Evolutionary conservation across 345 rosid species (phyloP).

Genomic region (Hypericum androsaemum): DNA sequence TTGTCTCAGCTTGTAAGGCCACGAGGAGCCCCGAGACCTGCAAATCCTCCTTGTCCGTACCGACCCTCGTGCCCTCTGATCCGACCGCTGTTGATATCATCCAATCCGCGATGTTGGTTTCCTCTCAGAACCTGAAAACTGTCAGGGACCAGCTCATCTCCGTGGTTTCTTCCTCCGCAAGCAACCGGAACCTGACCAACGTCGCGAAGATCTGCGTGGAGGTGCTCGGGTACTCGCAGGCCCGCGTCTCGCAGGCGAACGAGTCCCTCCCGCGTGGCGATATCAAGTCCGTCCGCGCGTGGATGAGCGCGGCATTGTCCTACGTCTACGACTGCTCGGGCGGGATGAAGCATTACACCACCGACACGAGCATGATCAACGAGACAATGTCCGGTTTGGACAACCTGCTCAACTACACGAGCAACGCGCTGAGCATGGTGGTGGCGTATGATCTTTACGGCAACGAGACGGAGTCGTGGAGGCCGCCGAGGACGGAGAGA

Average conservation of each 20-base stretch:
- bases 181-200: constrained; percentile 44
- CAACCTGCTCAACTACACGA: constrained; percentile 33
- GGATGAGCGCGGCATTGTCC: constrained; percentile 64
- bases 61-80: constrained; percentile 17
- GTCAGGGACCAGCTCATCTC: constrained; percentile 45
- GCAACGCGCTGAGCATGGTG: constrained; percentile 74
- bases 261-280: constrained; percentile 30
- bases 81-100: constrained; percentile 49
- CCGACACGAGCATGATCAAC: constrained; percentile 38
- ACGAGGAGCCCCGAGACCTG: constrained; percentile 52
- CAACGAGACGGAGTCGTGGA: constrained; percentile 38
- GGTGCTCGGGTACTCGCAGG: constrained; percentile 39
- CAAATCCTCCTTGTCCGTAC: constrained; percentile 25
- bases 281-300: constrained; percentile 65
- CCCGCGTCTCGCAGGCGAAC: constrained; percentile 34
- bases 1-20: constrained; percentile 51
- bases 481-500: constrained; percentile 60
- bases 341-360: constrained; percentile 48
- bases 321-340: constrained; percentile 77
- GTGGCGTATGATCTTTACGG: constrained; percentile 50
- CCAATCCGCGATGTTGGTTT: constrained; percentile 51
- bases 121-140: constrained; percentile 42
- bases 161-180: constrained; percentile 43
- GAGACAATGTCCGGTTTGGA: constrained; percentile 57
- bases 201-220: constrained; percentile 55